Evolutionary conservation across 116 monocot species (phyloP), one percentile per base, ranked within the genome.

Genomic region (Posidonia oceanica): DNA sequence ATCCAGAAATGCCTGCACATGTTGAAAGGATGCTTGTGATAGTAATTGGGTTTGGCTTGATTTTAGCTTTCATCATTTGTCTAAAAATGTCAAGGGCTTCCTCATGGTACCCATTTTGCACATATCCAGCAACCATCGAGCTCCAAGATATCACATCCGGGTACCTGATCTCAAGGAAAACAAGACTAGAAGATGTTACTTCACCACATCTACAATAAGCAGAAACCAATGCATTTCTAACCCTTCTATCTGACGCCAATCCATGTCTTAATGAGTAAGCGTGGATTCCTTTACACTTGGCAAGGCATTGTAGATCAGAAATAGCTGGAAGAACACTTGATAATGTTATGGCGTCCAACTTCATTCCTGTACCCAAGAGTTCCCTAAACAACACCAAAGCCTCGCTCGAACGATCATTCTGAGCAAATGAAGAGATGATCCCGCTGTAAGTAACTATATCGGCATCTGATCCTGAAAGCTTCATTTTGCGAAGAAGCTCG

Each of bases 131-230:
- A 16, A 89, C 63, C 89, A 85, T 81, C 14, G 85, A 83, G 71
- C 89, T 81, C 85, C 89, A 89, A 3, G 89, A 83, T 58, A 89
- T 83, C 52, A 83, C 81, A 62, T 89, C 89, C 52, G 72, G 54
- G 20, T 71, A 38, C 7, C 21, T 8, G 8, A 77, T 79, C 5
- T 29, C 38, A 14, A 63, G 37, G 55, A 89, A 89, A 7, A 89
- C 75, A 53, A 21, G 63, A 51, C 61, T 61, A 0, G 81, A 83
- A 54, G 69, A 7, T 56, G 58, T 52, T 11, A 83, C 39, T 2
- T 60, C 48, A 2, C 79, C 81, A 52, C 72, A 79, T 44, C 64
- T 80, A 66, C 78, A 58, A 52, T 89, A 89, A 14, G 74, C 81
- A 1, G 83, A 83, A 36, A 89, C 81, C 5, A 89, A 81, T 66